Conservation (phyloP, 805 yeast genomes). For the Saturnispora dispora region DNA sequence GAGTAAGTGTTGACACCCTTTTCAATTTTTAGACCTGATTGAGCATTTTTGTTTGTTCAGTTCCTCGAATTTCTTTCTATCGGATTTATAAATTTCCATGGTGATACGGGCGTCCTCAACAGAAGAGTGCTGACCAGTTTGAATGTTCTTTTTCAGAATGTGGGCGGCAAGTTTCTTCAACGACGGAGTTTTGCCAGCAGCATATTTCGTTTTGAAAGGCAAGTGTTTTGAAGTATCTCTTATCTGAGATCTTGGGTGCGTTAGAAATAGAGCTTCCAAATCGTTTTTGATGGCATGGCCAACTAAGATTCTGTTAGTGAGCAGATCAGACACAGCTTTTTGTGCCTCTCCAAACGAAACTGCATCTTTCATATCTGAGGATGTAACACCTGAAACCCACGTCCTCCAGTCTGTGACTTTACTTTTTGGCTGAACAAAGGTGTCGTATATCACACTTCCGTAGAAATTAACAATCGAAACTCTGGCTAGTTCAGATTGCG, state of each 20-base stretch:
- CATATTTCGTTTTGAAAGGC: slow-evolving; percentile 46
- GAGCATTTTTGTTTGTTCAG: slow-evolving; percentile 4
- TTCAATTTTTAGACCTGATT: neutral
- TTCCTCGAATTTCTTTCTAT: slow-evolving; percentile 54
- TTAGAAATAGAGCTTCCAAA: slow-evolving; percentile 52
- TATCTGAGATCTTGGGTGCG: slow-evolving; percentile 54
- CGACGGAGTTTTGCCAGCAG: slow-evolving; percentile 65
- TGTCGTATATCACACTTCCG: slow-evolving; percentile 64
- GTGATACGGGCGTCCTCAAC: slow-evolving; percentile 88
- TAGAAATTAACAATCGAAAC: slow-evolving; percentile 80
- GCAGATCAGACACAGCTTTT: slow-evolving; percentile 38
- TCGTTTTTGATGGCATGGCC: slow-evolving; percentile 87
- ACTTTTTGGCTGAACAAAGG: slow-evolving; percentile 66
- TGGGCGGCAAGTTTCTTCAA: slow-evolving; percentile 56
- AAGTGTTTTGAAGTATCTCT: slow-evolving; percentile 67
- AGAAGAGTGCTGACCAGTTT: slow-evolving; percentile 70
- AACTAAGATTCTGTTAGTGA: slow-evolving; percentile 52
- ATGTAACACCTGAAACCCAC: slow-evolving; percentile 80
- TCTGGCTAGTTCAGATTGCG: slow-evolving; percentile 66
- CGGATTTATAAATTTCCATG: slow-evolving; percentile 64
- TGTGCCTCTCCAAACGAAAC: slow-evolving; percentile 62
- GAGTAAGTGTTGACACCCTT: no score
- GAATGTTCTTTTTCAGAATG: slow-evolving; percentile 53
- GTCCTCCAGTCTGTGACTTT: slow-evolving; percentile 87
- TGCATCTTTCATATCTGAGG: slow-evolving; percentile 61